A percentile compares a stretch with the other conserved stretches of the same genome.
These are phyloP conservation scores for Phylloporus sp. DNA, from an alignment of 768 basidiomycete genomes.

Conservation along the genomic window DNA sequence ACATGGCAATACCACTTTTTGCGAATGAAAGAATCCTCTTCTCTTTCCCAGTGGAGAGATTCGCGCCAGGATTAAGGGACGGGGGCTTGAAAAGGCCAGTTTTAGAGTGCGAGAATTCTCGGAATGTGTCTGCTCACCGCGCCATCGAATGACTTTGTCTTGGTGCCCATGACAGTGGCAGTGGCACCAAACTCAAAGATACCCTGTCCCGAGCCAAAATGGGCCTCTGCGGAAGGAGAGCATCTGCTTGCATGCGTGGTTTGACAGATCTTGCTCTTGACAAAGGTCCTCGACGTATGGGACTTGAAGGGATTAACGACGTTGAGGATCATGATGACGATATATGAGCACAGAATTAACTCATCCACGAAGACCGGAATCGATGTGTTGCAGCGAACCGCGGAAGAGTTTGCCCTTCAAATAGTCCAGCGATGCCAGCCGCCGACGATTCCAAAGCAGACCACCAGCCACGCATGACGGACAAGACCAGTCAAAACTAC, in stretches of 20 bases:
- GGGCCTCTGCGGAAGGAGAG: background rate
- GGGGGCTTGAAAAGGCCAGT: background rate
- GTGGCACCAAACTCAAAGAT: conserved; percentile 6
- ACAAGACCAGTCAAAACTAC: conserved; percentile 1
- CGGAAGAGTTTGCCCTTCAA: background rate
- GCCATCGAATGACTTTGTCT: conserved; percentile 1
- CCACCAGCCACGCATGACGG: conserved; percentile 10
- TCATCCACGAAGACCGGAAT: conserved; percentile 1
- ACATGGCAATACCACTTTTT: conserved; percentile 12
- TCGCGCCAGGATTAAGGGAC: background rate
- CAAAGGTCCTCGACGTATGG: conserved; percentile 1
- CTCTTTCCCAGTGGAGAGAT: conserved; percentile 2
- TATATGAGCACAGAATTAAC: background rate
- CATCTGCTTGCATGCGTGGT: background rate
- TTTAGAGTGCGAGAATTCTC: background rate
- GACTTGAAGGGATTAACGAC: conserved; percentile 13
- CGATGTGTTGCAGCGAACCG: conserved; percentile 1
- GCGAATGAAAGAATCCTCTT: conserved; percentile 6
- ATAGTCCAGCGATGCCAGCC: conserved; percentile 10
- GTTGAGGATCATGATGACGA: conserved; percentile 12
- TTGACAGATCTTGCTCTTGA: conserved; percentile 2
- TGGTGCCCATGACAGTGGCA: background rate
- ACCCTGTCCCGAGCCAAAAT: background rate
- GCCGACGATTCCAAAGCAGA: conserved; percentile 2
- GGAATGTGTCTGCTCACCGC: conserved; percentile 1